Conservation (phyloP, 208 protist species). For the Acanthamoeba culbertsoni region DNA sequence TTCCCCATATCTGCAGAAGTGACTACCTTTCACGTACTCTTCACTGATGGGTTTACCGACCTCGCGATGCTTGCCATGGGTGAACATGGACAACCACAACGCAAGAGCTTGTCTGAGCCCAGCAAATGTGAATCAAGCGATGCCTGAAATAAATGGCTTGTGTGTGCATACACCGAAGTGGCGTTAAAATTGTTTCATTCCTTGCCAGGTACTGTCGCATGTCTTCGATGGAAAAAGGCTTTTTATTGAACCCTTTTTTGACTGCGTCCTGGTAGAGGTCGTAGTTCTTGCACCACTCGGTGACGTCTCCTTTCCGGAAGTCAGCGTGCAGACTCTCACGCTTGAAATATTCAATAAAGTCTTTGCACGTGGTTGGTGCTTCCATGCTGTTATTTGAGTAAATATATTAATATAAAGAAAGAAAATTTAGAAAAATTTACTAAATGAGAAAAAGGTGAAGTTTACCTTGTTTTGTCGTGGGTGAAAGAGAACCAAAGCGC, state of each 20-base stretch:
- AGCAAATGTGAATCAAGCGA: neutral
- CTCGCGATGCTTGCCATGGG: constrained; percentile 34
- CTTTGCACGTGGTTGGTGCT: neutral
- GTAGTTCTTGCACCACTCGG: neutral
- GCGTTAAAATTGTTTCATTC: too few species aligned
- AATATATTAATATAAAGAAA: neutral
- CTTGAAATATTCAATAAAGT: neutral
- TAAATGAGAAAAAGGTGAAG: too few species aligned
- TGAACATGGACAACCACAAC: neutral
- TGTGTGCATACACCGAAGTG: too few species aligned
- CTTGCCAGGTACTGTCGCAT: too few species aligned
- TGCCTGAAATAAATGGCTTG: neutral
- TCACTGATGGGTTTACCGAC: constrained; percentile 53
- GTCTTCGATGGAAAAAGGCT: too few species aligned
- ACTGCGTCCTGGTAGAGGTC: neutral
- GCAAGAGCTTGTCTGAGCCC: constrained; percentile 49
- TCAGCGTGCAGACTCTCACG: neutral
- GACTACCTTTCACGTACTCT: constrained; percentile 58
- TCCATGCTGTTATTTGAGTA: neutral
- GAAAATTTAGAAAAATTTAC: neutral
- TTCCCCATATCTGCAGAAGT: constrained; percentile 18
- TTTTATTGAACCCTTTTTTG: neutral
- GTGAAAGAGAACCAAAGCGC: too few species aligned
- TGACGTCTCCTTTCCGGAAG: neutral
- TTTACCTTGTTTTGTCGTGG: too few species aligned